Percentiles rank a stretch among this genome's conserved stretches.
These are phyloP conservation scores for Gracilaria domingensis DNA, from an alignment of 23 red algal genomes.

Conservation along the genomic window DNA sequence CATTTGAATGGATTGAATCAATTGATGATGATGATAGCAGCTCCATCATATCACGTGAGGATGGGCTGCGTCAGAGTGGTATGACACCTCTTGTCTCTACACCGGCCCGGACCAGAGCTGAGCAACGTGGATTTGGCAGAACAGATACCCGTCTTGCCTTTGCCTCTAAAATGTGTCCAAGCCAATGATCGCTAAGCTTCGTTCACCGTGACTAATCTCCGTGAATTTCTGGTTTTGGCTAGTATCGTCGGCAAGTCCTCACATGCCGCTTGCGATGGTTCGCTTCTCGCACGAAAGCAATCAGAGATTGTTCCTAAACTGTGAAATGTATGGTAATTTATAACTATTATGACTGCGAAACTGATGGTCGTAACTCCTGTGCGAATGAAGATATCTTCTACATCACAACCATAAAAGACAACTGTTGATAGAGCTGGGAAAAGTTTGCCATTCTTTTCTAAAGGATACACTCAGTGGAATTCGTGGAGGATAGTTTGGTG, in stretches of 20 bases:
- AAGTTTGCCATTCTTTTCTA: no score
- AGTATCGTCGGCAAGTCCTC: neutral
- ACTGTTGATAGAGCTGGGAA: no score
- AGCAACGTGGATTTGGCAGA: slow-evolving; percentile 27
- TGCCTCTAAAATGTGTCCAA: neutral
- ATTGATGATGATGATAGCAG: neutral
- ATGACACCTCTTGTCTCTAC: neutral
- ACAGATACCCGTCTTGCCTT: slow-evolving; percentile 1
- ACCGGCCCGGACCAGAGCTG: neutral
- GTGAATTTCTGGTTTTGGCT: neutral
- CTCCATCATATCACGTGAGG: neutral
- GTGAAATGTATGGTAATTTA: no score
- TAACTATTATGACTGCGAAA: no score
- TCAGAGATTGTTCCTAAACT: no score
- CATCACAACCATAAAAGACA: no score
- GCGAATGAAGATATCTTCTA: no score
- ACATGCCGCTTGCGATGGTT: no score
- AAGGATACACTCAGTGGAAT: no score
- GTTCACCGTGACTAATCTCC: neutral
- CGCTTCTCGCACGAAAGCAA: no score
- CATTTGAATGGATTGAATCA: neutral
- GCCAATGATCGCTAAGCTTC: neutral
- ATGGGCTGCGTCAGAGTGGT: neutral
- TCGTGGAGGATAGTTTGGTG: no score
- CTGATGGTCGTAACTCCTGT: no score